A percentile compares a stretch with the other conserved stretches of the same genome.
These are phyloP conservation scores for Clonostachys byssicola DNA, from an alignment of 2,329 filamentous ascomycete species.

Conservation along the genomic window DNA sequence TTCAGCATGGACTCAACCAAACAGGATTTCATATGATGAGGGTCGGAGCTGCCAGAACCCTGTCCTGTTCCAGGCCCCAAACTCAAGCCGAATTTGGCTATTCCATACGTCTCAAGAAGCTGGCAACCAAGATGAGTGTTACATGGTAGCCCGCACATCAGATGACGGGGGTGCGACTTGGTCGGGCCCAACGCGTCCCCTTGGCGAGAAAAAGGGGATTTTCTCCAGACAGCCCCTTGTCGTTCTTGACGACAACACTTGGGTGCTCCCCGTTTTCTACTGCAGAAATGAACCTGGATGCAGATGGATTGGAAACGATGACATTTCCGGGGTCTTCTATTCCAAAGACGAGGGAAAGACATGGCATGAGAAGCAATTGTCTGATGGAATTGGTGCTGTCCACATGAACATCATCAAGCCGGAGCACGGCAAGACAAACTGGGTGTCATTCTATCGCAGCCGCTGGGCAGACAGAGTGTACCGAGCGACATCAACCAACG, in stretches of 20 bases:
- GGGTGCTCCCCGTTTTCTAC: conserved; percentile 36
- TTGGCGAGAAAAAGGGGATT: conserved; percentile 23
- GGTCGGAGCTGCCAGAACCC: conserved; percentile 39
- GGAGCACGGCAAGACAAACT: conserved; percentile 12
- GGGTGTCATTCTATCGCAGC: conserved; percentile 32
- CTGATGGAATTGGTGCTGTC: conserved; percentile 28
- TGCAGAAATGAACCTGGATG: conserved; percentile 31
- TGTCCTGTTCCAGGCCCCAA: conserved; percentile 29
- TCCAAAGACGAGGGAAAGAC: conserved; percentile 28
- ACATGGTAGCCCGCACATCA: conserved; percentile 28
- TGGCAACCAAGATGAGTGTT: conserved; percentile 35
- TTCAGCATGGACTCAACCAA: conserved; percentile 20
- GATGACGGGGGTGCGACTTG: conserved; percentile 27
- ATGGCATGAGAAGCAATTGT: conserved; percentile 30
- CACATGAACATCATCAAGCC: conserved; percentile 35
- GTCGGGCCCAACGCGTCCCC: conserved; percentile 21
- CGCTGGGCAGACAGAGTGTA: conserved; percentile 39
- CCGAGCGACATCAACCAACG: conserved; percentile 28
- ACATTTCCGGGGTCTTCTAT: conserved; percentile 30
- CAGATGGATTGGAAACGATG: conserved; percentile 37
- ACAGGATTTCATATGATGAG: conserved; percentile 28
- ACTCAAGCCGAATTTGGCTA: conserved; percentile 27
- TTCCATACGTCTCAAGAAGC: conserved; percentile 38
- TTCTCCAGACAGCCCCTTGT: conserved; percentile 36
- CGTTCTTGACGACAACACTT: conserved; percentile 25